Base-by-base conservation (phyloP, 2,329 filamentous ascomycete species). In the Balansia obtecta region DNA sequence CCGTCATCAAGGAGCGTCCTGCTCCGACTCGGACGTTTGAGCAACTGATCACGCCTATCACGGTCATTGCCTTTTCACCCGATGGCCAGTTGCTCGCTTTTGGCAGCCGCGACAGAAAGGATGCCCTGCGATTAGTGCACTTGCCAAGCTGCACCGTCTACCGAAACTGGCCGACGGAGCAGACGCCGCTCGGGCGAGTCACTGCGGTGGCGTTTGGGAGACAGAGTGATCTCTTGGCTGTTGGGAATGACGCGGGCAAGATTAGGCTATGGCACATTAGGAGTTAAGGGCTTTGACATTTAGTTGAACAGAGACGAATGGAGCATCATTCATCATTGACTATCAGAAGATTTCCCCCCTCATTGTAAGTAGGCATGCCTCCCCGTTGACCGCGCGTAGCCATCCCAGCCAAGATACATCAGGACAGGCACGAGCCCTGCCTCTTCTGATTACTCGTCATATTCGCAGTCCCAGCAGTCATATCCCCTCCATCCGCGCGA, bases 91-190 rank as follows among this genome's bases (percentile, higher is more conserved):
- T 97, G 47, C 70, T 98, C 57, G 88, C 83, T 0, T 89, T 97
- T 72, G 86, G 82, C 40, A 94, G 87, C 67, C 79, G 79, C 54
- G 86, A 86, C 76, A 95, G 95, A 75, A 85, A 85, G 63, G 89
- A 96, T 68, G 88, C 90, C 0, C 70, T 98, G 65, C 77, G 86
- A 61, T 70, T 98, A 56, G 88, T 91, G 33, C 93, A 98, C 67
- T 70, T 98, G 57, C 90, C 91, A 0, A 90, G 80, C 58, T 95
- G 89, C 66, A 95, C 89, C 1, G 88, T 97, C 18, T 98, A 93
- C 74, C 82, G 84, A 61, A 98, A 98, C 68, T 98, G 93, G 93
- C 93, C 93, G 22, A 98, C 91, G 49, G 80, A 82, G 55, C 83
- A 86, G 64, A 98, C 93, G 51, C 89, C 90, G 1, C 68, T 98